These are phyloP conservation scores for Fusarium hainanense DNA, from an alignment of 2,329 filamentous ascomycete species.

Conservation along the genomic window DNA sequence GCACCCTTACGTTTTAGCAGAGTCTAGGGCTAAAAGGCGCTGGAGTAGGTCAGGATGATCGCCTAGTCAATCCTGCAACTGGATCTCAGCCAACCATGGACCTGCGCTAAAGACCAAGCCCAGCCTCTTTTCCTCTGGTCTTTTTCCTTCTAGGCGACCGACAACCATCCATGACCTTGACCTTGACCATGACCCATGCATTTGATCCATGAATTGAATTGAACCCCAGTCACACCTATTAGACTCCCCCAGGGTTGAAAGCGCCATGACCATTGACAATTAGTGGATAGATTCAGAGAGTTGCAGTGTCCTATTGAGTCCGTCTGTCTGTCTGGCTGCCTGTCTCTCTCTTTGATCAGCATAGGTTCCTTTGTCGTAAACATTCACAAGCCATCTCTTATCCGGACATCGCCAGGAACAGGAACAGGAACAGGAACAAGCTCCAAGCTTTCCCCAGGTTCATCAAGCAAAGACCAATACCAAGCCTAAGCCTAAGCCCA, in stretches of 20 bases:
- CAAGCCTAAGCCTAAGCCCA: not conserved
- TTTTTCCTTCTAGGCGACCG: not conserved
- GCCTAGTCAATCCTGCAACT: not conserved
- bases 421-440: conserved; percentile 19
- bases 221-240: conserved; percentile 23
- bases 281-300: conserved; percentile 13
- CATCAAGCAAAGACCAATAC: not conserved
- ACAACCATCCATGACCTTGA: not conserved
- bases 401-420: conserved; percentile 30
- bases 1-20: not conserved
- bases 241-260: conserved; percentile 28
- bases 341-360: not conserved
- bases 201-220: not conserved
- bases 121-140: conserved; percentile 10
- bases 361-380: not conserved
- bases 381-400: not conserved
- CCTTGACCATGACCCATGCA: not conserved
- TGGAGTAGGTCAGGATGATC: not conserved
- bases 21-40: not conserved
- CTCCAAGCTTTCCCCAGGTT: not conserved
- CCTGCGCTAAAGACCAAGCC: not conserved
- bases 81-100: not conserved
- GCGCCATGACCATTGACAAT: conserved; percentile 33
- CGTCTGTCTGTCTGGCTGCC: not conserved
- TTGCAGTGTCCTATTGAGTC: not conserved